Evolutionary conservation across 768 basidiomycete species (phyloP).

Genomic region (Suillus spraguei): DNA sequence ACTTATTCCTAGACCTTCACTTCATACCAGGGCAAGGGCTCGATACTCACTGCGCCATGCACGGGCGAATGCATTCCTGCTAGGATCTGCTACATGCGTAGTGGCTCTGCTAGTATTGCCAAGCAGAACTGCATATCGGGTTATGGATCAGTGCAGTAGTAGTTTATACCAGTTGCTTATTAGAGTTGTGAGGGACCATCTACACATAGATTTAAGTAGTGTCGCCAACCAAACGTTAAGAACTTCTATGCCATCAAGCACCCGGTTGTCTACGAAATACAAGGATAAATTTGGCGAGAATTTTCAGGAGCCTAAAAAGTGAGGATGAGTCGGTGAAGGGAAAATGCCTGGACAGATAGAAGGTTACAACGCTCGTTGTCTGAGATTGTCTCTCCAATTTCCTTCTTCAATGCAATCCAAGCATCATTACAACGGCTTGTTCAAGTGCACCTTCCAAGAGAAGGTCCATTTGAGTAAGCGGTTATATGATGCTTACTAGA

Average conservation of each 20-base stretch:
- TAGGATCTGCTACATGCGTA: conserved; percentile 78
- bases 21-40: conserved; percentile 71
- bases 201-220: background rate
- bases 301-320: too few relatives aligned
- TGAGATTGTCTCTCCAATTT: too few relatives aligned
- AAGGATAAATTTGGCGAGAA: background rate
- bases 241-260: background rate
- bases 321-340: too few relatives aligned
- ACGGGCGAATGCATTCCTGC: conserved; percentile 62
- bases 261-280: background rate
- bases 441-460: too few relatives aligned
- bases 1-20: conserved; percentile 56
- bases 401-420: too few relatives aligned
- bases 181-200: background rate
- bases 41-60: conserved; percentile 55
- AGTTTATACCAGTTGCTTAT: background rate
- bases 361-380: too few relatives aligned
- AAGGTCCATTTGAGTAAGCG: too few relatives aligned
- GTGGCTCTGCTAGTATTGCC: conserved; percentile 67
- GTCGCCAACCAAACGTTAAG: background rate
- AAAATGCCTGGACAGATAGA: too few relatives aligned
- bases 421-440: too few relatives aligned
- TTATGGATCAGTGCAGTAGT: conserved; percentile 68
- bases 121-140: conserved; percentile 59
- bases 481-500: too few relatives aligned